Base-by-base conservation (phyloP, 2,329 filamentous ascomycete genomes). In the Epichloe festucae region DNA sequence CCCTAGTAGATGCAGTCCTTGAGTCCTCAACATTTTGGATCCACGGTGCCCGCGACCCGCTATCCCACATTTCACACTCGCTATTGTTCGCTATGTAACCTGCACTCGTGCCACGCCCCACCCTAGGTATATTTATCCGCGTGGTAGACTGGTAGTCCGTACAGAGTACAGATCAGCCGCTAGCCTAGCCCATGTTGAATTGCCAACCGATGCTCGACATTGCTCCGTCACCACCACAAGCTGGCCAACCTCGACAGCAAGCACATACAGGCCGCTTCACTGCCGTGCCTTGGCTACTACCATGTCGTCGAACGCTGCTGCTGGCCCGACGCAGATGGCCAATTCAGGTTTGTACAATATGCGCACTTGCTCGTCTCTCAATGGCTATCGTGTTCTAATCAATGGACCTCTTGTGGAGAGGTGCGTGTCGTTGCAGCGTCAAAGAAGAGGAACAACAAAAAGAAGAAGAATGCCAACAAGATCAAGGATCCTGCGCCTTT, bases 401-500 rank as follows among this genome's bases (percentile, higher is more conserved):
- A 23, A 38, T 15, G 31, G 31, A 50, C 48, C 48, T 50, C 31
- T 50, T 14, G 21, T 54, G 55, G 46, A 40, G 36, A n/a, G 15
- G 46, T 31, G 36, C 21, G 15, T n/a, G 15, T 23, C 36, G 21
- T 19, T 58, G 53, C 61, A 71, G 70, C 67, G 59, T 60, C 71
- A 48, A 77, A 75, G 66, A 80, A 78, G 68, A 80, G 77, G 69
- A 75, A 73, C 63, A 75, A 73, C 60, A 79, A 75, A 59, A 81
- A 79, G 67, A 81, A 78, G 70, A 79, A 76, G 71, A 77, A 73
- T 58, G 69, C 70, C 44, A 68, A 67, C 62, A 77, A 75, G 63
- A 63, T 67, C 52, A 75, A 74, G 59, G 68, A 70, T 19, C 55
- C 66, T 11, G 56, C 62, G 47, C 65, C 67, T 52, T 59, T 66